Base-by-base conservation (phyloP, 2,329 filamentous ascomycete species). In the Alternaria brassicicola region DNA sequence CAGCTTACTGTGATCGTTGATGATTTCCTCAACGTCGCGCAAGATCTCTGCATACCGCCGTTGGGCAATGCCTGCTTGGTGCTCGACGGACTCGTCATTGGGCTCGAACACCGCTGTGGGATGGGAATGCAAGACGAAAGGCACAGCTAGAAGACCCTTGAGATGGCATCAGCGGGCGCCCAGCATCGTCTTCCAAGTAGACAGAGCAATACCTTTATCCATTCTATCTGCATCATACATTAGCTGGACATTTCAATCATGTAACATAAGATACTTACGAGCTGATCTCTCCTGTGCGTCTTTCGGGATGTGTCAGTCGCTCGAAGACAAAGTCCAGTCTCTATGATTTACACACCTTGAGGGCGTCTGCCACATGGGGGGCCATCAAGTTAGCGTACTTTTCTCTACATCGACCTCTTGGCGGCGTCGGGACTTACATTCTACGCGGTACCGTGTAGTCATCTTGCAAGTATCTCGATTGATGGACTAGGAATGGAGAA, bases 91-190 rank as follows among this genome's bases (percentile, higher is more conserved):
- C 53, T 85, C 82, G 60, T 86, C 86, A 67, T 87, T 84, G 55
- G 86, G 83, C 64, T 93, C 89, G 70, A 94, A 93, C 39, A 93
- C 87, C 19, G 92, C 92, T 1, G 92, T 96, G 3, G 95, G 95
- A 75, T 98, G 93, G 1, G 94, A 97, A 77, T 97, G 93, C 52
- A 99, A 86, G 36, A 99, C 94, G 75, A 99, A 99, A 0, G 95
- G 95, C 0, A 98, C 94, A 1, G 95, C 95, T 12, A 98, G 83
- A 4, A 98, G 85, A 28, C 75, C 76, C 75, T 78, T 78, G 2
- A 0, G 15, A 4, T 12, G 15, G 31, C 21, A 41, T 59, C 36
- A 23, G 31, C 15, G 30, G 21, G 10, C 21, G 19, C 58, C 36
- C 61, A 31, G 25, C 19, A 2, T 38, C 23, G 23, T 13, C 31